phyloP scores from a whole-genome alignment of 2,329 filamentous ascomycete species.

The Penicillium sp. region DNA sequence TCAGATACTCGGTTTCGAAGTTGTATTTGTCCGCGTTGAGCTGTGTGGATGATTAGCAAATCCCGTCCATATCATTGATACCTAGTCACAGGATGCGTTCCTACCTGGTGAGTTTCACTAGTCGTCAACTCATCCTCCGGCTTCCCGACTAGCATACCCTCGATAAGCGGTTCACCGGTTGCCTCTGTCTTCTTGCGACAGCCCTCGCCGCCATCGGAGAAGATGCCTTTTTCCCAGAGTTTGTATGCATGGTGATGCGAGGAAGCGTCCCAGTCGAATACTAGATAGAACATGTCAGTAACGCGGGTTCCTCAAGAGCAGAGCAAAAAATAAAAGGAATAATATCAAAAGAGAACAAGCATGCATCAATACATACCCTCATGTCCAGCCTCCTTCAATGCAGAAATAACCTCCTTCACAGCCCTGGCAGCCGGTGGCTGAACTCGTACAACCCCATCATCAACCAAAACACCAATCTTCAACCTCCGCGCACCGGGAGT shows the following conservation, averaged over 20 bases:
- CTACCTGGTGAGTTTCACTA: constrained; percentile 28
- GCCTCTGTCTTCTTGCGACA: constrained; percentile 28
- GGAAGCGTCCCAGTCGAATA: constrained; percentile 34
- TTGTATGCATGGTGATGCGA: constrained; percentile 29
- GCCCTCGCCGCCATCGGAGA: constrained; percentile 34
- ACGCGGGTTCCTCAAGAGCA: too few relatives aligned
- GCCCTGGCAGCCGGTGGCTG: constrained; percentile 59
- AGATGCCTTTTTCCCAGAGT: constrained; percentile 33
- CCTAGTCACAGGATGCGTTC: too few relatives aligned
- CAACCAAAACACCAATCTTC: constrained; percentile 58
- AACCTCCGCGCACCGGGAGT: constrained; percentile 43
- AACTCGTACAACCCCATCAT: constrained; percentile 58
- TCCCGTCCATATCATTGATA: too few relatives aligned
- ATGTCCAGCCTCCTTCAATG: constrained; percentile 54
- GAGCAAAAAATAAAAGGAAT: not conserved
- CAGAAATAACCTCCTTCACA: constrained; percentile 52
- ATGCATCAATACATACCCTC: constrained; percentile 42
- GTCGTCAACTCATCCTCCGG: constrained; percentile 27
- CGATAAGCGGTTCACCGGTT: constrained; percentile 33
- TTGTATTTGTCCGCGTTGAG: constrained; percentile 30
- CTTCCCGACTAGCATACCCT: constrained; percentile 37
- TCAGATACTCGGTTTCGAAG: constrained; percentile 30
- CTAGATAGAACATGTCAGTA: constrained; percentile 7
- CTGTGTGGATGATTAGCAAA: constrained; percentile 14
- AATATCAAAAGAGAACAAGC: fast-evolving